phyloP scores from a whole-genome alignment of 805 yeast genomes.

The Nakazawaea populi region DNA sequence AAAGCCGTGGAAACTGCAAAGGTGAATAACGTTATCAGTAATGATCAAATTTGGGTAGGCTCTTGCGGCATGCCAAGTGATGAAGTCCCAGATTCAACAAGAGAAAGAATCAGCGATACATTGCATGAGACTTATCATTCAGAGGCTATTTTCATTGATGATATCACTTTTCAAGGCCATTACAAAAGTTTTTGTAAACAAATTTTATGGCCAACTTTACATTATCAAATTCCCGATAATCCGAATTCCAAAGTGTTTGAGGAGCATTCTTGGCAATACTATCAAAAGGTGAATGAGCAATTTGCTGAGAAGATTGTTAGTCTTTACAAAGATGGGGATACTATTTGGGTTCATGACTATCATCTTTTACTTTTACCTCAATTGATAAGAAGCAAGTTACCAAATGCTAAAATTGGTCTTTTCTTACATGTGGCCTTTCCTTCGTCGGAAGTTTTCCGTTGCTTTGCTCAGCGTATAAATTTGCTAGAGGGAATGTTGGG shows the following conservation, averaged over 20 bases:
- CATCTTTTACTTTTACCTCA: constrained; percentile 83
- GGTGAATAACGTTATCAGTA: constrained; percentile 23
- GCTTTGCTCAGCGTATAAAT: constrained; percentile 80
- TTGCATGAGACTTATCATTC: constrained; percentile 47
- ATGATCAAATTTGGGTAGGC: constrained; percentile 72
- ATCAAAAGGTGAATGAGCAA: constrained; percentile 65
- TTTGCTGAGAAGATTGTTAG: constrained; percentile 73
- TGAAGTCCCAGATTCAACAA: constrained; percentile 54
- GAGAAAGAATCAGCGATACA: constrained; percentile 42
- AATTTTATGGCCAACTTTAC: constrained; percentile 92
- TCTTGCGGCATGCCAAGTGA: constrained; percentile 90
- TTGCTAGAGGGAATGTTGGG: constrained; percentile 82
- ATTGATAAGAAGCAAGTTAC: constrained; percentile 71
- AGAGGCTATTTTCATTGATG: constrained; percentile 67
- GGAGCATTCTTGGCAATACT: constrained; percentile 90
- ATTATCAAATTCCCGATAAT: constrained; percentile 91
- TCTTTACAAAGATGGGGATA: constrained; percentile 66
- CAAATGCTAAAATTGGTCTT: constrained; percentile 84
- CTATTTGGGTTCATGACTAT: constrained; percentile 92
- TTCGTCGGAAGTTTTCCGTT: constrained; percentile 89
- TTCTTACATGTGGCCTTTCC: constrained; percentile 94
- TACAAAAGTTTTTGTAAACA: constrained; percentile 90
- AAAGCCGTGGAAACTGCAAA: constrained; percentile 73
- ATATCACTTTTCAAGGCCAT: constrained; percentile 81
- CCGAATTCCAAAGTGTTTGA: constrained; percentile 93